Conservation (phyloP, 768 basidiomycete species). For the Calocera cornea region DNA sequence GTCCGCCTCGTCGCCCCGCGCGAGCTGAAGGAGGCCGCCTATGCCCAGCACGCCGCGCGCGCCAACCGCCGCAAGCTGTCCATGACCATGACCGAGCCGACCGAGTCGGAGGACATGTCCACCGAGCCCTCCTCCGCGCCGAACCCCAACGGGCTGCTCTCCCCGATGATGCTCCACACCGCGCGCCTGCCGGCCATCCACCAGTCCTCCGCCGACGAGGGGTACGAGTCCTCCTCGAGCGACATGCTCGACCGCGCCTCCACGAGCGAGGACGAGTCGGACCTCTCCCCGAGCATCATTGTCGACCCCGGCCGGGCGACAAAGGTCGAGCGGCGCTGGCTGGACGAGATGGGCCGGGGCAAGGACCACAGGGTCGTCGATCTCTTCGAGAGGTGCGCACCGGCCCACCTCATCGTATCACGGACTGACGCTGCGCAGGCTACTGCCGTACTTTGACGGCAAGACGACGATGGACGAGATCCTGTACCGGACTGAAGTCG, state of each 20-base stretch:
- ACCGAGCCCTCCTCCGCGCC: neutral
- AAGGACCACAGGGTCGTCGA: constrained; percentile 55
- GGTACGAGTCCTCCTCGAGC: neutral
- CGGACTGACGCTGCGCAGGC: constrained; percentile 32
- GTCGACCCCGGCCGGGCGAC: constrained; percentile 72
- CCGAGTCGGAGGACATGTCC: neutral
- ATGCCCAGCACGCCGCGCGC: constrained; percentile 19
- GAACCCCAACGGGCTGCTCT: neutral
- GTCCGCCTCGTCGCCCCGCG: constrained; percentile 70
- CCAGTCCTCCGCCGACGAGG: neutral
- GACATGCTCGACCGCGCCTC: neutral
- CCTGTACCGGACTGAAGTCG: constrained; percentile 73
- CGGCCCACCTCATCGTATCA: constrained; percentile 9
- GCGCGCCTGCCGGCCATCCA: neutral
- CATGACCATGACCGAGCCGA: constrained; percentile 1
- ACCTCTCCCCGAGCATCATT: constrained; percentile 45
- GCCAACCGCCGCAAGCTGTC: constrained; percentile 15
- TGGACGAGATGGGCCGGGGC: constrained; percentile 79
- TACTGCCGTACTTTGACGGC: constrained; percentile 89
- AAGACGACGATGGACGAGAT: constrained; percentile 87
- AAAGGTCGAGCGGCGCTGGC: constrained; percentile 64
- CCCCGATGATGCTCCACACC: constrained; percentile 13
- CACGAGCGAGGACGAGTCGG: constrained; percentile 29
- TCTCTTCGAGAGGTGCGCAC: constrained; percentile 63
- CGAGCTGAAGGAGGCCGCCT: constrained; percentile 61